A percentile compares a stretch with the other conserved stretches of the same genome.
Evolutionary conservation across 148 eudicot species (phyloP).

Genomic region (Arbutus unedo): DNA sequence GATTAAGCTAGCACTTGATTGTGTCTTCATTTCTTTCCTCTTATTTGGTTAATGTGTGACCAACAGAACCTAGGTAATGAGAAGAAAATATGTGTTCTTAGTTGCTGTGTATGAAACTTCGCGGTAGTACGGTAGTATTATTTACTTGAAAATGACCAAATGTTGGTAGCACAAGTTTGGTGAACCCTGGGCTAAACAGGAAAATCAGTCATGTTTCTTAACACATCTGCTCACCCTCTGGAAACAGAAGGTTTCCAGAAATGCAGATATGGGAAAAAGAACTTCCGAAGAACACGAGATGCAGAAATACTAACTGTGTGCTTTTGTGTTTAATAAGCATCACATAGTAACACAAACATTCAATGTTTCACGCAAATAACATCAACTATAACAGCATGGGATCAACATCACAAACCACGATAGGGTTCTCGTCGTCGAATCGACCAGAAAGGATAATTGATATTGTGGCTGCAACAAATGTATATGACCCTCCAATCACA

Average conservation of each 20-base stretch:
- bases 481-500: constrained; percentile 90
- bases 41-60: neutral
- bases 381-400: neutral
- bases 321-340: neutral
- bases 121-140: neutral
- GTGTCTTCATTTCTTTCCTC: constrained; percentile 13
- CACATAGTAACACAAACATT: neutral
- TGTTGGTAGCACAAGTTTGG: neutral
- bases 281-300: constrained; percentile 21
- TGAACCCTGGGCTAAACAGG: neutral
- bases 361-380: neutral
- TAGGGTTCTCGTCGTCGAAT: constrained; percentile 63
- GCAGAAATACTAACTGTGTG: constrained; percentile 55
- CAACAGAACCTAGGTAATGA: neutral
- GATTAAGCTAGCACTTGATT: neutral
- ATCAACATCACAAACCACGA: constrained; percentile 43
- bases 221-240: constrained; percentile 29
- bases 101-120: neutral
- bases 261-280: neutral
- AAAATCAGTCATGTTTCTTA: neutral
- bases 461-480: constrained; percentile 88
- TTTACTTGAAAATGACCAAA: neutral
- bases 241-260: neutral
- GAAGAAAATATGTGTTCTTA: neutral
- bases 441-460: constrained; percentile 92